These are phyloP conservation scores for Xylaria palmicola DNA, from an alignment of 495 filamentous ascomycete genomes.

Conservation along the genomic window DNA sequence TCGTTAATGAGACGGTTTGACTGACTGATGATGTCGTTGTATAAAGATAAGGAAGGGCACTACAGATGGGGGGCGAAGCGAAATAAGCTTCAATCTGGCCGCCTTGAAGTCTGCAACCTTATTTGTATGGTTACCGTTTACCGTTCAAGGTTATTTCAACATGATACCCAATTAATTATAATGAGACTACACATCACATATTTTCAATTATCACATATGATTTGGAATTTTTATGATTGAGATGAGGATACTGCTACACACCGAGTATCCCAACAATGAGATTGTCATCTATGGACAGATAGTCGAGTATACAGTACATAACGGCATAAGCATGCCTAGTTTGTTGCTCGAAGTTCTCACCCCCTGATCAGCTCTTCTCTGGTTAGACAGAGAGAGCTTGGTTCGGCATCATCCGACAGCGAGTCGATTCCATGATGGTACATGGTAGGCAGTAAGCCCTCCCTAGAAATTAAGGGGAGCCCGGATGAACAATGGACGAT, in stretches of 20 bases:
- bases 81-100: too few relatives aligned
- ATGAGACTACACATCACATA: neutral
- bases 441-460: neutral
- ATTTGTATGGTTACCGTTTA: neutral
- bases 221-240: neutral
- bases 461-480: neutral
- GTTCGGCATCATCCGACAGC: neutral
- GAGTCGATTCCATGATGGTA: neutral
- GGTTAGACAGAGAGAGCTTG: neutral
- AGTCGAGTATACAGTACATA: constrained; percentile 8
- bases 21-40: neutral
- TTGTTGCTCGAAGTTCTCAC: neutral
- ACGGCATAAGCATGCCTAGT: neutral
- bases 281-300: constrained; percentile 15
- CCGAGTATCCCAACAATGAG: constrained; percentile 4
- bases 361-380: neutral
- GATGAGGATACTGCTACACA: neutral
- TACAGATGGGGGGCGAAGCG: too few relatives aligned
- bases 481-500: neutral
- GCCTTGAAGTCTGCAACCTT: too few relatives aligned
- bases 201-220: neutral
- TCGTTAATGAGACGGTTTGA: constrained; percentile 28
- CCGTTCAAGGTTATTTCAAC: neutral
- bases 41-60: neutral
- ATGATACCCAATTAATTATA: neutral